These are phyloP conservation scores for Thraustochytrium sp. DNA, from an alignment of 352 stramenopile species.

Conservation along the genomic window DNA sequence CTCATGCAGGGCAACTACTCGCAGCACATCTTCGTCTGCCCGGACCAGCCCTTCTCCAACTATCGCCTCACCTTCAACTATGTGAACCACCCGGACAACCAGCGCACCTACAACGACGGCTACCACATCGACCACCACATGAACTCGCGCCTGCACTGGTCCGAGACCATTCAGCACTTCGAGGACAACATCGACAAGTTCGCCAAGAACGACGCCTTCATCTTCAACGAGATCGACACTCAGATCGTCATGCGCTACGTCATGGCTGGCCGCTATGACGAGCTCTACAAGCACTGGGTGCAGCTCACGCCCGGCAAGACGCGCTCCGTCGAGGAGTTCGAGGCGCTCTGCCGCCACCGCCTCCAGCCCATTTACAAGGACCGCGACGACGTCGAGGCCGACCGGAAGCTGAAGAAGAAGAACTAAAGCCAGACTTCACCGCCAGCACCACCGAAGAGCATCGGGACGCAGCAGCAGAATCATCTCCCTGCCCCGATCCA, in stretches of 20 bases:
- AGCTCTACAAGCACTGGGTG: conserved; percentile 33
- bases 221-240: conserved; percentile 35
- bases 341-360: neutral
- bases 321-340: conserved; percentile 29
- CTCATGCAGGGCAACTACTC: conserved; percentile 40
- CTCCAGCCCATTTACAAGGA: conserved; percentile 31
- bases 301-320: neutral
- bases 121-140: conserved; percentile 40
- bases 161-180: conserved; percentile 5
- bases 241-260: neutral
- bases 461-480: too few species aligned
- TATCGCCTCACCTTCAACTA: conserved; percentile 43
- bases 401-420: too few species aligned
- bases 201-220: conserved; percentile 32
- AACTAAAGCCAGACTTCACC: too few species aligned
- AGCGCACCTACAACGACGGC: conserved; percentile 40
- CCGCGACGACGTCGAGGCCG: too few species aligned
- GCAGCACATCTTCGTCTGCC: conserved; percentile 42
- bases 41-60: conserved; percentile 30
- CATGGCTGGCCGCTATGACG: neutral
- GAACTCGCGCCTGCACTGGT: conserved; percentile 24
- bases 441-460: too few species aligned
- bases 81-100: conserved; percentile 34
- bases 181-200: conserved; percentile 36
- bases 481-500: too few species aligned